phyloP scores from a whole-genome alignment of 2,329 filamentous ascomycete genomes.

The Epichloe uncinata region DNA sequence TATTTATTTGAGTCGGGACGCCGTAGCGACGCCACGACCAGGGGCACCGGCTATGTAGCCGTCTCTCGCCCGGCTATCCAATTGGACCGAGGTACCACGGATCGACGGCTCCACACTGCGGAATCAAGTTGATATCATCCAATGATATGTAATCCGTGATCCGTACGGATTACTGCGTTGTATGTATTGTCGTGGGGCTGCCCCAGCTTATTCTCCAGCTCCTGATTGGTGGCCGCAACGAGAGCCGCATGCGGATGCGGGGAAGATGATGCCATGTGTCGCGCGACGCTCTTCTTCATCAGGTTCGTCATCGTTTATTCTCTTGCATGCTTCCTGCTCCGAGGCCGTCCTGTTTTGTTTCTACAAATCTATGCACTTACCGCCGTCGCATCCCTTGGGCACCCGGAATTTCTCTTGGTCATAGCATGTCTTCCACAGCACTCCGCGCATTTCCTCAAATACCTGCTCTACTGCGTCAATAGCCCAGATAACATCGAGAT shows the following conservation, averaged over 20 bases:
- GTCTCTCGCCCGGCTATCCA: no score
- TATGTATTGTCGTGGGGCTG: no score
- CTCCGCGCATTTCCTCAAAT: constrained; percentile 64
- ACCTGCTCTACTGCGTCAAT: constrained; percentile 78
- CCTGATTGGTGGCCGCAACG: background rate
- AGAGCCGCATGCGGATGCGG: background rate
- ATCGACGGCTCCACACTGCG: background rate
- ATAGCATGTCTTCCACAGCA: constrained; percentile 68
- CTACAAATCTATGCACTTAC: background rate
- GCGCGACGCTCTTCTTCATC: background rate
- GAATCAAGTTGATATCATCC: no score
- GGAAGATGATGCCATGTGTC: background rate
- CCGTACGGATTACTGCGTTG: no score
- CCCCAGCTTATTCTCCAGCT: background rate
- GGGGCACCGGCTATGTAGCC: no score
- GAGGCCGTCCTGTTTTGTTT: background rate
- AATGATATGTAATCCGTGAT: no score
- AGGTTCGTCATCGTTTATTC: no score
- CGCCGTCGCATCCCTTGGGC: constrained; percentile 47
- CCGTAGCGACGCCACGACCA: no score
- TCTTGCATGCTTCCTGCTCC: no score
- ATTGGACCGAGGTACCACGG: background rate
- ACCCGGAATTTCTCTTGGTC: constrained; percentile 43
- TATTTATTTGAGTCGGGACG: no score
- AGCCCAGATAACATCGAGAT: constrained; percentile 90